Conservation (phyloP, 176 grass and related monocot genomes). For the Urochloa ruziziensis region DNA sequence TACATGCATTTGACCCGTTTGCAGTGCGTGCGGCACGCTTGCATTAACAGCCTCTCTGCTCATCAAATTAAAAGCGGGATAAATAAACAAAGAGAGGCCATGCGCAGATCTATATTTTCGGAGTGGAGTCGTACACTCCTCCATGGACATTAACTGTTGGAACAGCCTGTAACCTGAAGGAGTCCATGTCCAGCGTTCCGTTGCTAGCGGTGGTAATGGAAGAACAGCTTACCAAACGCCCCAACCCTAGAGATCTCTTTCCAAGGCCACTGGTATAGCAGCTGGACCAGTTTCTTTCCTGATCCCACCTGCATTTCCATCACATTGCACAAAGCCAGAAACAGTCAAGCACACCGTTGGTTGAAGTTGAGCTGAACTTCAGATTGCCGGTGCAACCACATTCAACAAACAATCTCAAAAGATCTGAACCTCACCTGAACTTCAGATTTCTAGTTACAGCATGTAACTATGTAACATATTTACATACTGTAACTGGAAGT, state of each 20-base stretch:
- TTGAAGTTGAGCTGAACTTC: not conserved
- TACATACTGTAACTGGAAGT: not conserved
- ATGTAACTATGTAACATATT: no score
- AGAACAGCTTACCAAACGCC: conserved; percentile 11
- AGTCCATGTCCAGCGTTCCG: conserved; percentile 1
- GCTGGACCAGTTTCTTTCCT: not conserved
- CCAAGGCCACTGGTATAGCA: not conserved
- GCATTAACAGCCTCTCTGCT: not conserved
- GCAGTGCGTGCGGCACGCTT: not conserved
- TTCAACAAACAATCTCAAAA: no score
- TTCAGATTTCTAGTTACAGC: no score
- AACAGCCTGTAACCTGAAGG: conserved; percentile 18
- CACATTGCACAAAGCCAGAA: no score
- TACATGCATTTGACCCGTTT: not conserved
- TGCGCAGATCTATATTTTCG: not conserved
- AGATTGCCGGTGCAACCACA: not conserved
- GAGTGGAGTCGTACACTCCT: not conserved
- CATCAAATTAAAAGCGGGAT: not conserved
- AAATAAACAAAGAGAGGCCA: not conserved
- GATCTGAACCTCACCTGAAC: no score
- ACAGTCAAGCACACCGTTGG: no score
- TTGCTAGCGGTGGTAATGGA: not conserved
- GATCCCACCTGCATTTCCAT: not conserved
- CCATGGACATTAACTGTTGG: not conserved
- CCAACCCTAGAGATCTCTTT: not conserved